These are phyloP conservation scores for Globisporangium uncinulatum DNA, from an alignment of 352 stramenopile species.

Conservation along the genomic window DNA sequence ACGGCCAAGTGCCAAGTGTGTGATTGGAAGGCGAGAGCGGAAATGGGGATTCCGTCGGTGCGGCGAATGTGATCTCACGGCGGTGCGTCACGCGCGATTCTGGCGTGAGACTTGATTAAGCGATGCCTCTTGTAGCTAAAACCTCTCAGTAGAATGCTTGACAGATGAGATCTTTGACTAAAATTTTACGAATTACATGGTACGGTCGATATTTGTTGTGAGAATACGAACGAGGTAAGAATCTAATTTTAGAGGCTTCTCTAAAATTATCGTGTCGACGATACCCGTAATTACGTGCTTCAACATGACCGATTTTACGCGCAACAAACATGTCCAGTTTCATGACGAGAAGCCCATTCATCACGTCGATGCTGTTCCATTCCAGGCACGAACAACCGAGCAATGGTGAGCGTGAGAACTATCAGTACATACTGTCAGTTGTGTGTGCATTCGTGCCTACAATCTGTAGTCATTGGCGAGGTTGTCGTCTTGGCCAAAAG, in stretches of 20 bases:
- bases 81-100: neutral
- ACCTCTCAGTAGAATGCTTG: neutral
- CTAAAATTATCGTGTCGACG: neutral
- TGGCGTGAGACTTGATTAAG: neutral
- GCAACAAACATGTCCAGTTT: no score
- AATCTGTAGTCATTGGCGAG: neutral
- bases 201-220: neutral
- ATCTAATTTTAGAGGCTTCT: no score
- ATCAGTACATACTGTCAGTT: neutral
- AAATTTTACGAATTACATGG: neutral
- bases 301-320: neutral
- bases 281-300: neutral
- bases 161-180: neutral
- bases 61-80: neutral
- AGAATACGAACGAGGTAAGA: no score
- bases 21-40: neutral
- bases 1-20: neutral
- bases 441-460: no score
- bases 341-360: no score
- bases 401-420: neutral
- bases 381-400: neutral
- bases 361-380: no score
- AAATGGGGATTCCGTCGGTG: constrained; percentile 1
- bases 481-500: neutral
- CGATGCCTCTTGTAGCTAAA: neutral